Conservation (phyloP, 2,329 filamentous ascomycete species). For the Colletotrichum viniferum region DNA sequence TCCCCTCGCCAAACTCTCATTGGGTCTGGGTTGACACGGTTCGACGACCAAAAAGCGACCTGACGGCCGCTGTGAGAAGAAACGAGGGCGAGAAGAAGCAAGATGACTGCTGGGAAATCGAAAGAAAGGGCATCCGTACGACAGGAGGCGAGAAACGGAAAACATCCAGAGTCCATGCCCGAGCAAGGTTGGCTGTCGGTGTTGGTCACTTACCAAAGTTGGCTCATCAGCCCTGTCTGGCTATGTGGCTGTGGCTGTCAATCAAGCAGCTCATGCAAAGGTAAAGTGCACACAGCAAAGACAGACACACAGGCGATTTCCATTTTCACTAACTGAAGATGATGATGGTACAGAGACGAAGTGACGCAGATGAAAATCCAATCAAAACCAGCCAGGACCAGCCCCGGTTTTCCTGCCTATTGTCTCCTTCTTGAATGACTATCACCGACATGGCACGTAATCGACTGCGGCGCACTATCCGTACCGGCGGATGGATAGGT, state of each 20-base stretch:
- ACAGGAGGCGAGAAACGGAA: not conserved
- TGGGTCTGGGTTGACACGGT: constrained; percentile 1
- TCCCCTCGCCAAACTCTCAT: not conserved
- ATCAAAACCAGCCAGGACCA: not conserved
- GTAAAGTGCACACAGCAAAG: not conserved
- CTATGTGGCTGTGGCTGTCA: not conserved
- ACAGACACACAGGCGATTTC: not conserved
- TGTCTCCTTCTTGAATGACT: not conserved
- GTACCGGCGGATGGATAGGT: not conserved
- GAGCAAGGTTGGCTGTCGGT: not conserved
- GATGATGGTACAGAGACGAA: constrained; percentile 12
- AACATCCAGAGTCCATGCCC: not conserved
- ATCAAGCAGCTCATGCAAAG: constrained; percentile 1
- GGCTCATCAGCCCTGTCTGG: not conserved
- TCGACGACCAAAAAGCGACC: not conserved
- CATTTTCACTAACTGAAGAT: not conserved
- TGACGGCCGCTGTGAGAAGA: not conserved
- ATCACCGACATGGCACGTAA: not conserved
- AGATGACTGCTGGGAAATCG: not conserved
- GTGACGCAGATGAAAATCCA: not conserved
- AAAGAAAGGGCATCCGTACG: not conserved
- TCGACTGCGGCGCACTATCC: not conserved
- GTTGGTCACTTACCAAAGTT: not conserved
- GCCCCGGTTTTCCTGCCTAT: not conserved
- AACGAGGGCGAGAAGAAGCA: not conserved